Evolutionary conservation across 805 yeast genomes (phyloP).

Genomic region (Yarrowia sp.): DNA sequence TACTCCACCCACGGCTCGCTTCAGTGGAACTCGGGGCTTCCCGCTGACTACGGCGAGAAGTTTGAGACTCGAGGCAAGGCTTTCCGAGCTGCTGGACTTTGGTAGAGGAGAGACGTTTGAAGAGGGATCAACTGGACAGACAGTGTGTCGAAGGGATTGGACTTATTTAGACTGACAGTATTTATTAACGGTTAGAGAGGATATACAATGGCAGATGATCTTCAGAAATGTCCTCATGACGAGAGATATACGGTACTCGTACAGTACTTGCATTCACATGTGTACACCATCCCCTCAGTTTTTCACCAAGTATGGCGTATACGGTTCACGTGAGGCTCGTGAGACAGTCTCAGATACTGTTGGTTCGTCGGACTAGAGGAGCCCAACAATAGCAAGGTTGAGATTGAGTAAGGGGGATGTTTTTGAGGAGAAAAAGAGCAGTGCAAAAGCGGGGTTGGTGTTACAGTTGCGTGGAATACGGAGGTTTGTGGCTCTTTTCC

Average conservation of each 20-base stretch:
- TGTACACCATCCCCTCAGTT: too few species aligned
- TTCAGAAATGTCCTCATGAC: too few species aligned
- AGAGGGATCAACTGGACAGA: too few species aligned
- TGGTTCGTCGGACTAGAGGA: neutral
- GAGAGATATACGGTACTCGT: too few species aligned
- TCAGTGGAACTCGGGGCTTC: constrained; percentile 20
- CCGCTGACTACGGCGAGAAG: constrained; percentile 30
- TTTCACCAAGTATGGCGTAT: too few species aligned
- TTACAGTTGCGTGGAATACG: too few species aligned
- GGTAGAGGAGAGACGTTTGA: too few species aligned
- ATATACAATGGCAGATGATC: too few species aligned
- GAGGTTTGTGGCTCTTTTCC: neutral
- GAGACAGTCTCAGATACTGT: constrained; percentile 1
- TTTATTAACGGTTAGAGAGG: too few species aligned
- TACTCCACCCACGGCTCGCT: constrained; percentile 15
- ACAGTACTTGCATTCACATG: too few species aligned
- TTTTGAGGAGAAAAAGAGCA: neutral
- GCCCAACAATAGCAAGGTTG: neutral
- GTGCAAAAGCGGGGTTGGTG: neutral
- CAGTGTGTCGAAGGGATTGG: too few species aligned
- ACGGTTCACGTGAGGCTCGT: neutral
- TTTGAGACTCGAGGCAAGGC: constrained; percentile 23
- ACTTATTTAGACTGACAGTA: too few species aligned
- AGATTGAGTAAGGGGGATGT: neutral
- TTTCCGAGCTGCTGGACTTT: constrained; percentile 11